Percentiles rank a stretch among this genome's conserved stretches.
These are phyloP conservation scores for Xylariales sp. DNA, from an alignment of 2,329 filamentous ascomycete species.

Conservation along the genomic window DNA sequence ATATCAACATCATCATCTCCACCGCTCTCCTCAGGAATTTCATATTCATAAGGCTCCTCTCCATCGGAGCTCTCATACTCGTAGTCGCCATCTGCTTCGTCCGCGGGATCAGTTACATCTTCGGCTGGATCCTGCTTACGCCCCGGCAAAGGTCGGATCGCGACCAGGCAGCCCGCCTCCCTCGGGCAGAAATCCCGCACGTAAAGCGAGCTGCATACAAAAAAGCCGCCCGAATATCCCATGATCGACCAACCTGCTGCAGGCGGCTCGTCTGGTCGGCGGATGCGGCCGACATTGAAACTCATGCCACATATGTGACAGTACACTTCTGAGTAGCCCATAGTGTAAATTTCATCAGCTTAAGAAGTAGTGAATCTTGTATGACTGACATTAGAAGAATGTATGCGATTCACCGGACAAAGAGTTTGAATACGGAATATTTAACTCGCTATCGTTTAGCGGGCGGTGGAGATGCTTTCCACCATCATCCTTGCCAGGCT, in stretches of 20 bases:
- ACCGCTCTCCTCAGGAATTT: neutral
- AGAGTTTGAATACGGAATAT: too few relatives aligned
- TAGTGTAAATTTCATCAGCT: too few relatives aligned
- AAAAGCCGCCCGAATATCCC: neutral
- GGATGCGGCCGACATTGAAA: constrained; percentile 4
- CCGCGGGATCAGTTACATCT: neutral
- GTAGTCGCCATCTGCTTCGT: neutral
- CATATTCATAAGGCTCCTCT: neutral
- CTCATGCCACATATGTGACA: constrained; percentile 2
- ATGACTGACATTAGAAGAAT: too few relatives aligned
- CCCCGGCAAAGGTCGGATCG: neutral
- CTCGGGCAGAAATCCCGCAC: neutral
- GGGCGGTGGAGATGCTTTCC: too few relatives aligned
- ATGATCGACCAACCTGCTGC: neutral
- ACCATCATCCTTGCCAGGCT: too few relatives aligned
- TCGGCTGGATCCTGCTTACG: neutral
- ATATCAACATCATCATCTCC: neutral
- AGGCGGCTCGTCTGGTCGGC: neutral
- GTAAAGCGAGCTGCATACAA: neutral
- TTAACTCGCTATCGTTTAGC: too few relatives aligned
- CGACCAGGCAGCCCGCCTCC: neutral
- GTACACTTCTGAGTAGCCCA: constrained; percentile 1
- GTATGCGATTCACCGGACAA: too few relatives aligned
- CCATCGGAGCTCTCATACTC: neutral
- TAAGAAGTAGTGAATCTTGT: too few relatives aligned